phyloP scores from a whole-genome alignment of 2,329 filamentous ascomycete genomes.

The Colletotrichum echinochloae region DNA sequence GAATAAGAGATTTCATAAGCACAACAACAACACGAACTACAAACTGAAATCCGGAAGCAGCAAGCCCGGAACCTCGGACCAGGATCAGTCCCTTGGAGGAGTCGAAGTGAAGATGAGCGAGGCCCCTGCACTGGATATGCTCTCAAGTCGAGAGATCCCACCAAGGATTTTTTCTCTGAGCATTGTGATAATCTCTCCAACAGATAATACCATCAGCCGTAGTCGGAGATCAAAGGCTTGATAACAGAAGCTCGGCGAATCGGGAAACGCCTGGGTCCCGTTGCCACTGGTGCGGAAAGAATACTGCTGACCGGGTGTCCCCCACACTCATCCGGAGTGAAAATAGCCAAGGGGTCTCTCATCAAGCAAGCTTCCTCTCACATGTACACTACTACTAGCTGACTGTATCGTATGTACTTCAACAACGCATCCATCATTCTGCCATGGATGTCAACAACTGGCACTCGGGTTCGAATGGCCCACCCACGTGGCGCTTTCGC shows the following conservation, averaged over 20 bases:
- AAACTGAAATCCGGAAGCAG: too few relatives aligned
- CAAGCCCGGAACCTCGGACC: too few relatives aligned
- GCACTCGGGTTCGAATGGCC: background rate
- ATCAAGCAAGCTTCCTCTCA: background rate
- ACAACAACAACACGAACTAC: too few relatives aligned
- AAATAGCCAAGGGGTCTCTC: background rate
- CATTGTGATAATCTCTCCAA: background rate
- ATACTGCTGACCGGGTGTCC: background rate
- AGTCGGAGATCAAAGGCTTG: background rate
- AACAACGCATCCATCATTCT: background rate
- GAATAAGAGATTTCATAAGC: too few relatives aligned
- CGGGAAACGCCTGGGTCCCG: background rate
- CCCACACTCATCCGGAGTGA: background rate
- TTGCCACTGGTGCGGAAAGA: background rate
- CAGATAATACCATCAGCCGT: background rate
- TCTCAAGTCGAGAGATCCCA: conserved; percentile 84
- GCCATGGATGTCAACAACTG: background rate
- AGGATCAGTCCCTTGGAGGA: too few relatives aligned
- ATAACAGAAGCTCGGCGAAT: conserved; percentile 3
- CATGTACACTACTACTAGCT: background rate
- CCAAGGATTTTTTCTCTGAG: conserved; percentile 33
- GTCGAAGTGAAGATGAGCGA: conserved; percentile 63
- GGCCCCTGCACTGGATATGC: conserved; percentile 92
- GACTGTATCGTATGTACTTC: background rate
- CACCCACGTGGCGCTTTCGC: conserved; percentile 31